Percentiles rank a stretch among this genome's conserved stretches.
phyloP scores from a whole-genome alignment of 1,139 yeast species.

The Hanseniaspora gamundiae region DNA sequence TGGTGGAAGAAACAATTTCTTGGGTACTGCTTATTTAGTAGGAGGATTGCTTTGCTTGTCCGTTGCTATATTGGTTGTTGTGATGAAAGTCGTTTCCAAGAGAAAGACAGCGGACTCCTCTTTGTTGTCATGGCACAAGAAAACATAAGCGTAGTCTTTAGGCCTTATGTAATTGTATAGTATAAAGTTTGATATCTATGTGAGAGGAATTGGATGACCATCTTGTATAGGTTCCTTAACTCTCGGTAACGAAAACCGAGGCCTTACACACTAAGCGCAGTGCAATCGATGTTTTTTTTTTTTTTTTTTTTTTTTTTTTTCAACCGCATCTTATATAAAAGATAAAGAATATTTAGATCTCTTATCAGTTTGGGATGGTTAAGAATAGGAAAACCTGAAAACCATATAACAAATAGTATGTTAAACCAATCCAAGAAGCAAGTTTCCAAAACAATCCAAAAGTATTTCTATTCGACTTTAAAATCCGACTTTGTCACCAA shows the following conservation, averaged over 20 bases:
- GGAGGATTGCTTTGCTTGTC: constrained; percentile 45
- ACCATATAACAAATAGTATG: too few species aligned
- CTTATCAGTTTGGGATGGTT: too few species aligned
- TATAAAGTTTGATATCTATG: background rate
- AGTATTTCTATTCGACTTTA: background rate
- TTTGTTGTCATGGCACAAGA: constrained; percentile 21
- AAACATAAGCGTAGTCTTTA: background rate
- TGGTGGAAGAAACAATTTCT: constrained; percentile 58
- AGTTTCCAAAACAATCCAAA: background rate
- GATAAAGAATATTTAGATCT: too few species aligned
- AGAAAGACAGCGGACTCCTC: constrained; percentile 23
- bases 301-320: too few species aligned
- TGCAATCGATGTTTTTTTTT: too few species aligned
- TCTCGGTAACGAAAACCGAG: too few species aligned
- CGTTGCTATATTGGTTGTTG: constrained; percentile 35
- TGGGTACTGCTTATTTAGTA: constrained; percentile 55
- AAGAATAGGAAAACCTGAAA: too few species aligned
- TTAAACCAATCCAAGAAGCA: background rate
- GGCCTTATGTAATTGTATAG: background rate
- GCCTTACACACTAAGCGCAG: too few species aligned
- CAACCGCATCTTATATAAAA: too few species aligned
- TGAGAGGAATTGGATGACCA: too few species aligned
- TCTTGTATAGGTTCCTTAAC: too few species aligned
- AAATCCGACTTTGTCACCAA: constrained; percentile 4
- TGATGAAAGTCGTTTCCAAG: constrained; percentile 34